Base-by-base conservation (phyloP, 2,329 filamentous ascomycete species). In the Tympanopsis confertula region DNA sequence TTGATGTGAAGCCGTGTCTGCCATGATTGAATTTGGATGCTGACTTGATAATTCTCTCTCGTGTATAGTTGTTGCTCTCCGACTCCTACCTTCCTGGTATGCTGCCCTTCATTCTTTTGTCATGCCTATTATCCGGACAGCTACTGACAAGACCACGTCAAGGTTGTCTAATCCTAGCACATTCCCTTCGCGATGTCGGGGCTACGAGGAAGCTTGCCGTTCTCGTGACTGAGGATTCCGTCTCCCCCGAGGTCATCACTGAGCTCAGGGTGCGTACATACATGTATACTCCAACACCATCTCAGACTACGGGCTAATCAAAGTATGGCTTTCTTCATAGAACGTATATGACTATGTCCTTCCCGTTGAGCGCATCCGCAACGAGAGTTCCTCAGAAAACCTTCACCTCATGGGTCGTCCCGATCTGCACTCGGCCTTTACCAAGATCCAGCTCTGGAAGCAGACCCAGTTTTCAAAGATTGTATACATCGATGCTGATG, bases 371-470 rank as follows among this genome's bases (percentile, higher is more conserved):
- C 78, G 80, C 44, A 79, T 95, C 52, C 74, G 73, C 45, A 96
- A 88, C 56, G 69, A 74, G 41, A 75, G 73, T 32, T 82, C 85
- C 3, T 78, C 77, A 41, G n/a, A n/a, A n/a, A 96, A 96, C 52
- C 74, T 98, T 40, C 78, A 82, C 57, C 73, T 96, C 39, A 95
- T 98, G 88, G 79, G 87, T 55, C 84, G 91, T 38, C 74, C 79
- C 44, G 91, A 98, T 53, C 71, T 98, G 37, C 79, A 89, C 52
- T 89, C 87, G 19, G 84, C 88, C 44, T 96, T 96, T 54, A 96
- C 91, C 47, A 98, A 98, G 66, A 88, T 98, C 60, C 79, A 86
- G 47, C 69, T 98, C 14, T 98, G 91, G 91, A 84, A 81, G 46
- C 83, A 88, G 59, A 81, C 76, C 3, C 86, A 94, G 53, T 98